Base-by-base conservation (phyloP, 106 monocot genomes). In the Triglochin maritima region DNA sequence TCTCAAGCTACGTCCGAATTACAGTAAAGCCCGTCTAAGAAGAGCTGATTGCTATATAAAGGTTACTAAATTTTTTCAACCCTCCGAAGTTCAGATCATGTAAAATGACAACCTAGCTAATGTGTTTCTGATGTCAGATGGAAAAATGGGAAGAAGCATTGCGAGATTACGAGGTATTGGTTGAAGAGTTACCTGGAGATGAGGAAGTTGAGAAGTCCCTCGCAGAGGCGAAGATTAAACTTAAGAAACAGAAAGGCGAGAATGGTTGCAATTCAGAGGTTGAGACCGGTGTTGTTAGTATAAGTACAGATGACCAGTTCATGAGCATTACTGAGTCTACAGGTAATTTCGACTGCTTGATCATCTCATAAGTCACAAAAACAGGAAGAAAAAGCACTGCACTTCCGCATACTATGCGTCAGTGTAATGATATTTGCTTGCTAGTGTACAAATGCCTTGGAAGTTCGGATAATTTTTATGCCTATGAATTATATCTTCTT, bases 91-190 rank as follows among this genome's bases (percentile, higher is more conserved):
- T 17, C 48, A 47, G 58, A 10, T 16, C 44, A 50, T 51, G 52
- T 46, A 50, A 54, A 15, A 13, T n/a, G 12, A 12, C 5, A 6
- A 7, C 49, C 67, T 7, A 52, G 4, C 7, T 2, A 58, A 45
- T 50, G 44, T 63, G 63, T 15, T 13, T 49, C 59, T 6, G 1
- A 6, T 17, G 55, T 59, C 29, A 86, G 86, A 48, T 86, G 53
- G 71, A 64, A 42, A 57, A 44, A 9, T 86, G 86, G 86, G 82
- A 80, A 54, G 77, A 72, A 75, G 61, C 80, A 3, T 6, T 82
- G 59, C 52, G 77, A 71, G 87, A 87, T 73, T 87, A 87, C 58
- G 70, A 83, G 57, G 59, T 64, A 56, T 43, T 87, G 56, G 14
- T 68, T 6, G 44, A 60, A 48, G 78, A 81, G 29, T 60, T 76